Evolutionary conservation across 441 rosid genomes (phyloP).

Genomic region (Populus tomentosa): DNA sequence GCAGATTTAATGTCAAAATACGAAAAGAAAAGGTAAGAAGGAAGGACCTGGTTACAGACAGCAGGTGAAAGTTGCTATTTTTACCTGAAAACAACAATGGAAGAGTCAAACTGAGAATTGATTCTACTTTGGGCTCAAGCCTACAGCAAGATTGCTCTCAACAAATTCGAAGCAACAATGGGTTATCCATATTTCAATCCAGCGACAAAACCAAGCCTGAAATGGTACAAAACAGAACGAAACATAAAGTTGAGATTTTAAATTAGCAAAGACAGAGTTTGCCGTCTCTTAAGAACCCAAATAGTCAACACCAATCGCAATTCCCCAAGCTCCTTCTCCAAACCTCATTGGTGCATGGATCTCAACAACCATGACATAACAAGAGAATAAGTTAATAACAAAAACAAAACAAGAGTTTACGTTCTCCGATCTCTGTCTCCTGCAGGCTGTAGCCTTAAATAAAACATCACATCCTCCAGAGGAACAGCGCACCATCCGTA

Average conservation of each 20-base stretch:
- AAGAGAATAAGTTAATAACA: conserved; percentile 16
- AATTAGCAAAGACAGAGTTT: background rate
- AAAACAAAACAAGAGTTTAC: conserved; percentile 15
- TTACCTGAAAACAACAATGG: too few relatives aligned
- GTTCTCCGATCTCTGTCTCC: background rate
- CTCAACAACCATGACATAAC: conserved; percentile 24
- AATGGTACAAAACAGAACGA: conserved; percentile 4
- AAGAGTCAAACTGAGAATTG: too few relatives aligned
- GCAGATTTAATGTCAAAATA: too few relatives aligned
- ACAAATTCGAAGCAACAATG: background rate
- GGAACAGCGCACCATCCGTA: conserved; percentile 27
- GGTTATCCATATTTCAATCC: too few relatives aligned
- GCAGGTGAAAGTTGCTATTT: background rate
- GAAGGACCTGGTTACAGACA: background rate
- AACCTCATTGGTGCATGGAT: conserved; percentile 11
- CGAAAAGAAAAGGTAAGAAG: background rate
- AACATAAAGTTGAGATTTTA: background rate
- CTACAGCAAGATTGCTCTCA: too few relatives aligned
- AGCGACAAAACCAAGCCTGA: too few relatives aligned
- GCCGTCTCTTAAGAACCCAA: conserved; percentile 23
- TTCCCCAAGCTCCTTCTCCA: conserved; percentile 12
- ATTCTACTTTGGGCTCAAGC: too few relatives aligned
- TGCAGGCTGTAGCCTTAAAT: background rate
- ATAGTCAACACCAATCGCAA: conserved; percentile 16
- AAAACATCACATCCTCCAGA: conserved; percentile 40